Evolutionary conservation across 371 early-diverging fungal genomes (phyloP).

Genomic region (Dinochytrium kinnereticum): DNA sequence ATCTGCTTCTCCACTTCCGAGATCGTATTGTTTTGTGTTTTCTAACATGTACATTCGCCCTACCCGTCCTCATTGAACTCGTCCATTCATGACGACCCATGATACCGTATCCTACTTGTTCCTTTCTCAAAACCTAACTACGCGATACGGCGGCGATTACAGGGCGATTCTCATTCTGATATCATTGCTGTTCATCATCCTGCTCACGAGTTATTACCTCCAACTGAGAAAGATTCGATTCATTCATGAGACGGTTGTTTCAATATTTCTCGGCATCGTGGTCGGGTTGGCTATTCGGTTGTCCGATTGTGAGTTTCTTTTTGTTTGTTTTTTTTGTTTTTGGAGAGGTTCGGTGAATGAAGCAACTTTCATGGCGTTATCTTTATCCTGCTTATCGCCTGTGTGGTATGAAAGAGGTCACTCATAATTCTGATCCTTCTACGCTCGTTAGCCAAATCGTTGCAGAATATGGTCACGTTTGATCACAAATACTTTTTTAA

Average conservation of each 20-base stretch:
- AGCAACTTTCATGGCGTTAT: too few species aligned
- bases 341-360: background rate
- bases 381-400: too few species aligned
- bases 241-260: constrained; percentile 92
- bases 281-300: constrained; percentile 86
- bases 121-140: too few species aligned
- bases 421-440: background rate
- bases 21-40: too few species aligned
- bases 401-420: too few species aligned
- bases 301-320: constrained; percentile 49
- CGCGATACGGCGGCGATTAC: background rate
- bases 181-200: constrained; percentile 78
- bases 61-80: too few species aligned
- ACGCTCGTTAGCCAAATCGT: constrained; percentile 54
- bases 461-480: constrained; percentile 87
- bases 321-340: background rate
- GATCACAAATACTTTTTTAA: constrained; percentile 92
- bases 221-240: constrained; percentile 82
- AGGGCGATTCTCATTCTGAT: constrained; percentile 84
- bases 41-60: too few species aligned
- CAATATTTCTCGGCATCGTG: constrained; percentile 86
- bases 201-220: constrained; percentile 85
- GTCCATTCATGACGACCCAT: too few species aligned
- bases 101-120: too few species aligned
- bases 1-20: background rate